Base-by-base conservation (phyloP, 2,329 filamentous ascomycete species). In the Aureobasidium uvarum region DNA sequence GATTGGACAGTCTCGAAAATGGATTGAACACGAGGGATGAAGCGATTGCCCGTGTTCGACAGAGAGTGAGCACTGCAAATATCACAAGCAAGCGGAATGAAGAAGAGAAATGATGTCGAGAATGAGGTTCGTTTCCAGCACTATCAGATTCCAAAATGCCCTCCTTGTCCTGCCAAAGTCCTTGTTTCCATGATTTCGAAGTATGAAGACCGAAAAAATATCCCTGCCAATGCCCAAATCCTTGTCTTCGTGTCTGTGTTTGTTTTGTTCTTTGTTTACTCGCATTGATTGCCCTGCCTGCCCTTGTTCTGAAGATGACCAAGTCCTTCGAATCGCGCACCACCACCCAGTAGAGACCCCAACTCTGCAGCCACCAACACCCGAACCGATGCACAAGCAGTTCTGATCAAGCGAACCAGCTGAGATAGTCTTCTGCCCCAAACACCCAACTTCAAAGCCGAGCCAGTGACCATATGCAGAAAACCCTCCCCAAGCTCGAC, bases 391-490 rank as follows among this genome's bases (percentile, higher is more conserved):
- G 8, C 31, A 23, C 52, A 38, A 14, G 45, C 23, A 46, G 45
- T 54, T 16, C 16, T 38, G 16, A 25, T 13, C 55, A 48, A 60
- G 14, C n/a, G 25, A 62, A 62, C 58, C 58, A 62, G 58, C 58
- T 23, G 25, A 62, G 58, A 62, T 13, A 31, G 20, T 54, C 33
- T 54, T 20, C 14, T 36, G 52, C 25, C 52, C 52, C 52, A 20
- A 62, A 62, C 58, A 51, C 39, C 20, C 54, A 13, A 45, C 25
- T 45, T 45, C 16, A 25, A 3, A 33, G 33, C 33, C 2, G 10
- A 16, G 18, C 14, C 39, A 60, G 58, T 50, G 58, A 62, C 58
- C 58, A 62, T 62, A n/a, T 50, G 58, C 58, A 62, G 58, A 51
- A 51, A 20, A 46, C 23, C n/a, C 31, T 11, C 16, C 43, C 20